A percentile compares a stretch with the other conserved stretches of the same genome.
Evolutionary conservation across 805 yeast genomes (phyloP).

Genomic region (Torulaspora quercuum): DNA sequence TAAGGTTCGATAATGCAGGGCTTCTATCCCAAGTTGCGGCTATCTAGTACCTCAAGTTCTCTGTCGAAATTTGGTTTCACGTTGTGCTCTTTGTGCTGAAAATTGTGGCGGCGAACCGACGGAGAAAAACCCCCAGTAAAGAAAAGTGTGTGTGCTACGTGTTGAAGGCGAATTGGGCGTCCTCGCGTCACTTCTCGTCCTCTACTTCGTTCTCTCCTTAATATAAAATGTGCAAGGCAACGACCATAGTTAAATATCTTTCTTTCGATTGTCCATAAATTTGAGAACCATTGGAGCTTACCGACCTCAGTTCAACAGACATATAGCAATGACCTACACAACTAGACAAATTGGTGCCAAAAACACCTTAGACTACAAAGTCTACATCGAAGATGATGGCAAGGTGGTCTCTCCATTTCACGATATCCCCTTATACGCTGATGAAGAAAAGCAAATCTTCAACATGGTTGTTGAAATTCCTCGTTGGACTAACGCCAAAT

Average conservation of each 20-base stretch:
- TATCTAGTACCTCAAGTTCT: too few relatives aligned
- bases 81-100: too few relatives aligned
- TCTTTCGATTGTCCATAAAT: neutral
- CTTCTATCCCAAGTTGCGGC: too few relatives aligned
- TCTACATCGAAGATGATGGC: conserved; percentile 88
- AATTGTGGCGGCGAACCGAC: conserved; percentile 1
- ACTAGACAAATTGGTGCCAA: conserved; percentile 95
- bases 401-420: conserved; percentile 95
- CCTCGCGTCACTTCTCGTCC: too few relatives aligned
- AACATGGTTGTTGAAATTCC: conserved; percentile 97
- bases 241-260: too few relatives aligned
- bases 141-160: neutral
- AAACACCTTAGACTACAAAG: conserved; percentile 90
- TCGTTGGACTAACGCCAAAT: conserved; percentile 97
- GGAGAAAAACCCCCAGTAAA: neutral
- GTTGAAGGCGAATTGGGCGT: too few relatives aligned
- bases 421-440: conserved; percentile 88
- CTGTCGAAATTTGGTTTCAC: too few relatives aligned
- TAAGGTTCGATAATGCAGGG: too few relatives aligned
- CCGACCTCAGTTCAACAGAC: conserved; percentile 1
- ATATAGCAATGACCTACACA: conserved; percentile 60
- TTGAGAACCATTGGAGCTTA: neutral
- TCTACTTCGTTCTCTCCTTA: too few relatives aligned
- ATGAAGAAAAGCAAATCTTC: conserved; percentile 81
- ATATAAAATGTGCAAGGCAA: too few relatives aligned